Conservation (phyloP, 495 filamentous ascomycete species). For the Aspergillus heteromorphus region DNA sequence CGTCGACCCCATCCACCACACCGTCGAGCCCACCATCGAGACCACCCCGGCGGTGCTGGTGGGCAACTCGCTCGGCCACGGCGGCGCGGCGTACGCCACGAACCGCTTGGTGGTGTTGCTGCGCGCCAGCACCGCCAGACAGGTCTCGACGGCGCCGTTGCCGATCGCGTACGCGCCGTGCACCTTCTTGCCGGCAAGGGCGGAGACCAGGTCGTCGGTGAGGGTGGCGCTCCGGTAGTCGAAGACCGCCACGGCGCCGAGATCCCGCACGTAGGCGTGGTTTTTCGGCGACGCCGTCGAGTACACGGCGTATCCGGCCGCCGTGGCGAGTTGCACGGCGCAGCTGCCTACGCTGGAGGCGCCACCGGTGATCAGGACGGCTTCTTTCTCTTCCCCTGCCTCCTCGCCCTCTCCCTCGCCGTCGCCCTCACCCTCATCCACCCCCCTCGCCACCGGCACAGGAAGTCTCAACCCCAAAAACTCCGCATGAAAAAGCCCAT, state of each 20-base stretch:
- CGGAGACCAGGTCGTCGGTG: slow-evolving; percentile 17
- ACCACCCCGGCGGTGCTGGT: no score
- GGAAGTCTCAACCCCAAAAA: slow-evolving; percentile 40
- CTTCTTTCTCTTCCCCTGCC: slow-evolving; percentile 32
- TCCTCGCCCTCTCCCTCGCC: no score
- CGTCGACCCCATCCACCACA: no score
- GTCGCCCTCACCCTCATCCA: no score
- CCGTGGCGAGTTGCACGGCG: slow-evolving; percentile 56
- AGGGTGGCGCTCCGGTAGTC: slow-evolving; percentile 47
- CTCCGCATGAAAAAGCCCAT: slow-evolving; percentile 42
- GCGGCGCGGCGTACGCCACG: no score
- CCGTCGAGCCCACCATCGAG: no score
- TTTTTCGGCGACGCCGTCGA: slow-evolving; percentile 49
- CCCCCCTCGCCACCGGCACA: no score
- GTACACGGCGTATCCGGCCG: slow-evolving; percentile 53
- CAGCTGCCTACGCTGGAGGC: slow-evolving; percentile 51
- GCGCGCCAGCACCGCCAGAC: slow-evolving; percentile 11
- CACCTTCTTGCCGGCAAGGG: slow-evolving; percentile 13
- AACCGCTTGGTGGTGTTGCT: no score
- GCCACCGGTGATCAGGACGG: slow-evolving; percentile 57
- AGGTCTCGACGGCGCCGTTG: slow-evolving; percentile 1
- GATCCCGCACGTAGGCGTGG: slow-evolving; percentile 40
- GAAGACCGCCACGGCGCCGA: slow-evolving; percentile 51
- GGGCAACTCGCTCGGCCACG: neutral
- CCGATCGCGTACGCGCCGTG: slow-evolving; percentile 21